Evolutionary conservation across 306 rosid species (phyloP), one percentile per base, ranked within the genome.

Genomic region (Malus fusca): DNA sequence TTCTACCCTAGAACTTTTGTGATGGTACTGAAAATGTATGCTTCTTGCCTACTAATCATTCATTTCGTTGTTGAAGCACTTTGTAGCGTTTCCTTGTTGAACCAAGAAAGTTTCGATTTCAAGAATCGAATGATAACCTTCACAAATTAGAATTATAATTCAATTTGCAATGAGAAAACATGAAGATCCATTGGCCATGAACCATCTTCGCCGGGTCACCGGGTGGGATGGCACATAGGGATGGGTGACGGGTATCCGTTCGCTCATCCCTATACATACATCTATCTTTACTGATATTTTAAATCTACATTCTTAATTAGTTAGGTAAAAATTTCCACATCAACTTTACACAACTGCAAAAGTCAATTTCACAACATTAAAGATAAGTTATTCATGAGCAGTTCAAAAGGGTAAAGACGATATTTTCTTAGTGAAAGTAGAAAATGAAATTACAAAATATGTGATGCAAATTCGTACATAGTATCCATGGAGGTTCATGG

Each of bases 41-140:
- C 82, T 78, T 43, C 87, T 81, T 82, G 85, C 89, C 74, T 80
- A 75, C 83, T 42, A 63, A 69, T 62, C 21, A 61, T 60, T 33
- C 51, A 28, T 44, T 59, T 18, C 63, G 1, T 43, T 52, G 11
- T 7, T 4, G 25, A 56, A 56, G 31, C 75, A 71, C n/a, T 71
- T 35, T 26, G 55, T 71, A 19, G n/a, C 35, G 1, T 21, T 8
- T 21, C 10, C 25, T 33, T 23, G 23, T 58, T 15, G 33, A 72
- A 56, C 17, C 11, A 14, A 26, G 26, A 48, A 48, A 48, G 2
- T 18, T 48, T 48, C 17, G 19, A 48, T 48, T 48, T 48, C 55
- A 13, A 40, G 43, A 40, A 40, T 8, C 43, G 43, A 0, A 40
- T 40, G 43, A 40, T 40, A 40, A 40, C 59, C 59, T 19, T 53